Evolutionary conservation across 2,329 filamentous ascomycete species (phyloP).

Genomic region (Beauveria sp.): DNA sequence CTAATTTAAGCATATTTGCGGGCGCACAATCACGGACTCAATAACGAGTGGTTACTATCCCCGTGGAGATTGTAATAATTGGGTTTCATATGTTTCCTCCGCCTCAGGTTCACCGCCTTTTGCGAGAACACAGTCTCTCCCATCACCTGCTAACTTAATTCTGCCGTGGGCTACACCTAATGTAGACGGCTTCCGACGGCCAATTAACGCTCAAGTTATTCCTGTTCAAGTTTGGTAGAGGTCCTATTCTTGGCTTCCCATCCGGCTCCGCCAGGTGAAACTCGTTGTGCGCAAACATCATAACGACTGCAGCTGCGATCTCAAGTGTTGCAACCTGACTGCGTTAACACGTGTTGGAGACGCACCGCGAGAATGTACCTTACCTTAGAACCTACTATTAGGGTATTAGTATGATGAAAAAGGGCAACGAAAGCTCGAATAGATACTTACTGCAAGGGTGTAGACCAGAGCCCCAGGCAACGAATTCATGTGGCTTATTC

Average conservation of each 20-base stretch:
- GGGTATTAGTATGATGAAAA: neutral
- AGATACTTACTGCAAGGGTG: constrained; percentile 26
- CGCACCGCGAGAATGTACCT: neutral
- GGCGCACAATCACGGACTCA: neutral
- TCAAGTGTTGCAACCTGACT: constrained; percentile 44
- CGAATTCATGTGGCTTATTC: constrained; percentile 19
- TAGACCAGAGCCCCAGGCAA: constrained; percentile 29
- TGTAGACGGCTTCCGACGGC: neutral
- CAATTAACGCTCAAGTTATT: constrained; percentile 5
- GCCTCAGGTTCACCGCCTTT: neutral
- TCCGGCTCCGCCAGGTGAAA: constrained; percentile 33
- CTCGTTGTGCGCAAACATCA: constrained; percentile 42
- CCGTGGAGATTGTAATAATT: neutral
- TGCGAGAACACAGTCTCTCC: neutral
- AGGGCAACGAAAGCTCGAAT: neutral
- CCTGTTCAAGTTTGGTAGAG: constrained; percentile 12
- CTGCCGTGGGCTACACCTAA: neutral
- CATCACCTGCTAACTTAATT: neutral
- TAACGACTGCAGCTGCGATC: constrained; percentile 39
- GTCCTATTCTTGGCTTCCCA: constrained; percentile 21
- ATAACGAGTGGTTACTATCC: neutral
- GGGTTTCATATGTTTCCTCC: too few species aligned
- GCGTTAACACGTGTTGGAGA: constrained; percentile 1
- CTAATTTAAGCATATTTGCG: neutral
- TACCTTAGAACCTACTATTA: neutral